phyloP scores from a whole-genome alignment of 2,329 filamentous ascomycete genomes.

The Fusarium redolens region DNA sequence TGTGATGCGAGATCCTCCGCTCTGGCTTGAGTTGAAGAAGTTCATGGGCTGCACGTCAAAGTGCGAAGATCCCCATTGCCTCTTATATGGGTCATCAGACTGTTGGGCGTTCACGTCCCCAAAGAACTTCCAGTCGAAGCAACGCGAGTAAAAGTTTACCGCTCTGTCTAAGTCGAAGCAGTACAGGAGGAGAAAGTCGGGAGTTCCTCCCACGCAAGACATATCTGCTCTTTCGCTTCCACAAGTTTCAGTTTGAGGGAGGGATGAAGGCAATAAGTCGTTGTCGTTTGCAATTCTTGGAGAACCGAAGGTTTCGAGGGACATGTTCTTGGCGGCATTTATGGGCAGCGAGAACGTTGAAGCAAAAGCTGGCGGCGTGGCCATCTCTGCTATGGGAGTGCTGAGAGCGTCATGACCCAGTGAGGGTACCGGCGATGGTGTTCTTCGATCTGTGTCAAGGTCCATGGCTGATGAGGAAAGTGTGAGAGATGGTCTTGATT shows the following conservation, averaged over 20 bases:
- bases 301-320: constrained; percentile 2
- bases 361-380: constrained; percentile 29
- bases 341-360: constrained; percentile 26
- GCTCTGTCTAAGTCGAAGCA: constrained; percentile 41
- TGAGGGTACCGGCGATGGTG: constrained; percentile 34
- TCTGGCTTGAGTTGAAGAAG: constrained; percentile 38
- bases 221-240: constrained; percentile 13
- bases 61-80: constrained; percentile 38
- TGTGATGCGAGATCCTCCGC: constrained; percentile 20
- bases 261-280: constrained; percentile 17
- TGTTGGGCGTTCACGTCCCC: constrained; percentile 38
- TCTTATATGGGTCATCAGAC: constrained; percentile 23
- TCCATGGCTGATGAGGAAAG: constrained; percentile 36
- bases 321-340: constrained; percentile 15
- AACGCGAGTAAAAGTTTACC: constrained; percentile 38
- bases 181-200: constrained; percentile 41
- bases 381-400: constrained; percentile 33
- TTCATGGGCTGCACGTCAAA: constrained; percentile 41
- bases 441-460: constrained; percentile 28
- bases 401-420: constrained; percentile 30
- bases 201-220: constrained; percentile 21
- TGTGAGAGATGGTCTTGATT: constrained; percentile 16
- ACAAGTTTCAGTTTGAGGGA: constrained; percentile 21
- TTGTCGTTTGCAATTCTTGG: constrained; percentile 9
- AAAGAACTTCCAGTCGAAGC: constrained; percentile 41